phyloP scores from a whole-genome alignment of 1,284 basidiomycete genomes.

The Heterobasidion parviporum region DNA sequence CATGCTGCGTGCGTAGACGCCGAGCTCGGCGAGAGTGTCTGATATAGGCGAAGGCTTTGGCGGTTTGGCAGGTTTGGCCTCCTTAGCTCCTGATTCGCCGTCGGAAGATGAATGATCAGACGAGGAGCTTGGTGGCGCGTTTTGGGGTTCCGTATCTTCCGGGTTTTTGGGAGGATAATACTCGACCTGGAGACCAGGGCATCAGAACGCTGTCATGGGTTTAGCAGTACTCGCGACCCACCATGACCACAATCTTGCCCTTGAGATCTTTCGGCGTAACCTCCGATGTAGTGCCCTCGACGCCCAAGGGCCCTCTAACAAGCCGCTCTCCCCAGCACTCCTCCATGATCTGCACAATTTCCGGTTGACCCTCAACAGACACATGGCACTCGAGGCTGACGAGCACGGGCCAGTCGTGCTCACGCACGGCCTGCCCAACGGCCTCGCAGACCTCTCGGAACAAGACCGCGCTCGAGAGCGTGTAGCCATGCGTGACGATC shows the following conservation, averaged over 20 bases:
- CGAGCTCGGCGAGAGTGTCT: slow-evolving; percentile 38
- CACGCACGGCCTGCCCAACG: slow-evolving; percentile 35
- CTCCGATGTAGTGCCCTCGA: slow-evolving; percentile 19
- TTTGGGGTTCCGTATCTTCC: not conserved
- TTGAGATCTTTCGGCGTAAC: slow-evolving; percentile 39
- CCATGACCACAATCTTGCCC: slow-evolving; percentile 55
- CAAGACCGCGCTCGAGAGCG: slow-evolving; percentile 39
- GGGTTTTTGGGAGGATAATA: slow-evolving; percentile 34
- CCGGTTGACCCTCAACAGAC: slow-evolving; percentile 35
- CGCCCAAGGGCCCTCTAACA: slow-evolving; percentile 29
- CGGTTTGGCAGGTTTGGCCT: not conserved
- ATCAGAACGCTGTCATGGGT: not conserved
- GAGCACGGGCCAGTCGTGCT: slow-evolving; percentile 47
- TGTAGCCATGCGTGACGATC: slow-evolving; percentile 56
- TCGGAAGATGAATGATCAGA: not conserved
- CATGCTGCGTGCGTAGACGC: slow-evolving; percentile 51
- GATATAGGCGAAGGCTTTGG: slow-evolving; percentile 28
- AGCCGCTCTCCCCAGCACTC: slow-evolving; percentile 49
- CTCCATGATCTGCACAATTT: slow-evolving; percentile 49
- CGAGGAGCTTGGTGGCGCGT: slow-evolving; percentile 1
- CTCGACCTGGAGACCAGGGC: slow-evolving; percentile 32
- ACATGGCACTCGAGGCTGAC: slow-evolving; percentile 63
- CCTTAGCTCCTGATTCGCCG: not conserved
- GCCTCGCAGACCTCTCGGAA: slow-evolving; percentile 45
- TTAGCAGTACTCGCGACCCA: slow-evolving; percentile 11